Base-by-base conservation (phyloP, 78 protist genomes). In the Dictyostelium brefeldianum region DNA sequence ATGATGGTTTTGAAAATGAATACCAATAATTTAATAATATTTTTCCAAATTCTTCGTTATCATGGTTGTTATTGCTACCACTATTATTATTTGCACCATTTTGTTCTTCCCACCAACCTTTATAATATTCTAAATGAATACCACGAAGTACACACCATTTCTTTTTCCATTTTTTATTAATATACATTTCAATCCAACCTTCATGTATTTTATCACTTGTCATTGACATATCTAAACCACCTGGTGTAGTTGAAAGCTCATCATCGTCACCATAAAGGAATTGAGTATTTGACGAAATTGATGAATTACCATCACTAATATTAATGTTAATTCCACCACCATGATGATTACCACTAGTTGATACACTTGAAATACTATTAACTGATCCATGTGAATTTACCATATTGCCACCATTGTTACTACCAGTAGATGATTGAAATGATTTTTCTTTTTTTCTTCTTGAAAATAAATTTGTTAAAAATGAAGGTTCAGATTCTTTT, bases 21-120 rank as follows among this genome's bases (percentile, higher is more conserved):
- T 71, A 84, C 92, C 92, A 84, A 47, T 84, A 84, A 59, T 84
- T 84, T 20, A 84, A 41, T 41, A 79, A 31, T 12, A 84, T 84
- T 36, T 47, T 84, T 4, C 81, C 81, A 51, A 22, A 36, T 14
- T 75, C 81, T 5, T 75, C 71, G 17, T 5, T 22, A 17, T 43
- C 48, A 15, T 31, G 59, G 25, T 74, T 20, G 10, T 25, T 31
- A 2, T 36, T 36, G 43, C 43, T 36, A n/a, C n/a, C n/a, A n/a
- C n/a, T n/a, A 36, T 36, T 36, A 2, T 36, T 36, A 2, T 3
- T 36, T 3, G 5, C 43, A 36, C 1, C 43, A n/a, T 62, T 29
- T 50, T 75, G 57, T 18, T 75, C 77, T 20, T 84, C 92, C 92
- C 92, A 84, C 92, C 92, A 84, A 47, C 92, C 92, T 46, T 84